Evolutionary conservation across 2,329 filamentous ascomycete genomes (phyloP), one percentile per base, ranked within the genome.

Genomic region (Diaporthe ilicicola): DNA sequence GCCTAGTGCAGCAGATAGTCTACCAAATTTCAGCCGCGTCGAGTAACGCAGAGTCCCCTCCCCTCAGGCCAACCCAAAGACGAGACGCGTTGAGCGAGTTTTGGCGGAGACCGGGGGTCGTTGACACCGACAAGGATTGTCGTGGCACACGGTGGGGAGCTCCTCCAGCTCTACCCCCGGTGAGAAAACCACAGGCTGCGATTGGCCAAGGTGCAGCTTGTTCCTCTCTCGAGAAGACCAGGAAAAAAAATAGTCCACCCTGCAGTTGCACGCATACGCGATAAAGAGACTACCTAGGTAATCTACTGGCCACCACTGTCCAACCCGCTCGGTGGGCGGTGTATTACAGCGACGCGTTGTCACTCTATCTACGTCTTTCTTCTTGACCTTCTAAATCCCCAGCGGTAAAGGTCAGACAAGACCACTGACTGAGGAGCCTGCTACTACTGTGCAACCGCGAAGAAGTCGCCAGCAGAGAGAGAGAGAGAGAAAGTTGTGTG

Each of bases 11-110:
- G 67, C 53, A 67, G 51, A 70, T 67, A 64, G 70, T 34, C n/a
- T n/a, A n/a, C n/a, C 67, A 68, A 68, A 70, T 54, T 59, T 70
- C 50, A 72, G 64, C 67, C 67, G 62, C 67, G 67, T 70, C 70
- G 67, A 67, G 59, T 29, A 50, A 64, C 66, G 66, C 66, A 59
- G 66, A 55, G 37, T 39, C 44, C 44, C 32, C 29, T 29, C 32
- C 29, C 44, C 59, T 44, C 59, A 64, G 59, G 37, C 29, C 44
- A 50, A 44, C 17, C 53, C 54, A 4, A 4, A 29, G 55, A 69
- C 64, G 55, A 69, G 70, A 70, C 70, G 67, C 67, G 67, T 68
- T 70, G 59, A 50, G 59, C 59, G 29, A 66, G 59, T 62, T 62
- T 59, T 70, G 59, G 51, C 54, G 59, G 59, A 53, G 68, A 70